phyloP scores from a whole-genome alignment of 495 filamentous ascomycete genomes.

The Neurospora intermedia region DNA sequence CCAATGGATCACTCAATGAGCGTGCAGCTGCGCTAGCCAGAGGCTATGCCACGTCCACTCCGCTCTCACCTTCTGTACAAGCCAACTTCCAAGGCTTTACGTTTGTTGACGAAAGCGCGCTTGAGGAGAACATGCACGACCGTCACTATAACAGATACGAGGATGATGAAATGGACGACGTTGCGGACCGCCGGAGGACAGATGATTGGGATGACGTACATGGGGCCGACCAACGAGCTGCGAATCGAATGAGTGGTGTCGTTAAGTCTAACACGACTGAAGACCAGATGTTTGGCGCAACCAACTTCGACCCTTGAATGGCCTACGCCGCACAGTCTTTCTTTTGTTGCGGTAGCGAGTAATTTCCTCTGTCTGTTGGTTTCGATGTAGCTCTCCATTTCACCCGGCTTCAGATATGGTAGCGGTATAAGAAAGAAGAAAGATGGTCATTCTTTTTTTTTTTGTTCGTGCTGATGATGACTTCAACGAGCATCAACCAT shows the following conservation, averaged over 20 bases:
- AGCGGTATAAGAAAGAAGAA: neutral
- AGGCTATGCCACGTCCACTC: constrained; percentile 72
- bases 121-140: constrained; percentile 75
- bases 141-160: constrained; percentile 57
- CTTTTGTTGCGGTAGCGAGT: constrained; percentile 5
- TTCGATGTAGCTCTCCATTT: neutral
- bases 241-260: constrained; percentile 64
- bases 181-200: constrained; percentile 34
- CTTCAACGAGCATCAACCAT: neutral
- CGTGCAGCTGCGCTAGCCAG: constrained; percentile 71
- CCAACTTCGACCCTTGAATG: constrained; percentile 51
- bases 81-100: constrained; percentile 98
- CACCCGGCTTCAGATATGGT: neutral
- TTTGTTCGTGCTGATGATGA: neutral
- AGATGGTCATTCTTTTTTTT: neutral
- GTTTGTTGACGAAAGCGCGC: constrained; percentile 92
- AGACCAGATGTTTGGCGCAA: constrained; percentile 64
- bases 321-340: neutral
- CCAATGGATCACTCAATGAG: constrained; percentile 76
- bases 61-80: constrained; percentile 86
- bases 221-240: constrained; percentile 30
- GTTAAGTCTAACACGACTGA: constrained; percentile 52
- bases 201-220: constrained; percentile 37
- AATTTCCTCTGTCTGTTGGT: constrained; percentile 9
- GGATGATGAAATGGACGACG: constrained; percentile 48